These are phyloP conservation scores for Blastomyces gilchristii DNA, from an alignment of 2,329 filamentous ascomycete species.

Conservation along the genomic window DNA sequence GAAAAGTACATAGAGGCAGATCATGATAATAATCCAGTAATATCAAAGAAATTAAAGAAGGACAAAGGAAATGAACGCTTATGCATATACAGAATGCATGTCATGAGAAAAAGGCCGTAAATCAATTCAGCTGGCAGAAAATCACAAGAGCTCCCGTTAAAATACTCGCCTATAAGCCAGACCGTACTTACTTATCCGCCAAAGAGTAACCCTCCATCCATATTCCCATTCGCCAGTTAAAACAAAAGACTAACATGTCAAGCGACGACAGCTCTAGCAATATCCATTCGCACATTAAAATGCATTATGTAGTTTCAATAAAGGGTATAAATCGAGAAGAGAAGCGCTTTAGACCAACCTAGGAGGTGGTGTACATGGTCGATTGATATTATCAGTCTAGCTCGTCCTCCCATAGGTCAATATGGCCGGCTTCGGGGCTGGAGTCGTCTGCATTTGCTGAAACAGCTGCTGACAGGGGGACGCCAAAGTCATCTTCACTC, in stretches of 20 bases:
- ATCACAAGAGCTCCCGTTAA: background rate
- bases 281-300: conserved; percentile 3
- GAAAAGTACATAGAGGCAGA: background rate
- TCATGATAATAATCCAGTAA: background rate
- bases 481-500: conserved; percentile 50
- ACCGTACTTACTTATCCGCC: background rate
- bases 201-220: background rate
- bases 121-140: background rate
- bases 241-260: background rate
- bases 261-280: background rate
- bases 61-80: background rate
- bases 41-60: background rate
- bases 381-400: background rate
- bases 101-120: conserved; percentile 1
- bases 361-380: too few relatives aligned
- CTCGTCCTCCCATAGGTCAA: conserved; percentile 2
- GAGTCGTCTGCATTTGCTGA: conserved; percentile 14
- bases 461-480: conserved; percentile 30
- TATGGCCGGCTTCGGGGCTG: conserved; percentile 13
- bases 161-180: background rate
- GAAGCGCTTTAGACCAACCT: background rate
- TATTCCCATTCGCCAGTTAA: background rate
- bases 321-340: background rate
- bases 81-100: background rate
- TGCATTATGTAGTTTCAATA: background rate